Evolutionary conservation across 2,329 filamentous ascomycete genomes (phyloP), one percentile per base, ranked within the genome.

Genomic region (Volutella citrinella): DNA sequence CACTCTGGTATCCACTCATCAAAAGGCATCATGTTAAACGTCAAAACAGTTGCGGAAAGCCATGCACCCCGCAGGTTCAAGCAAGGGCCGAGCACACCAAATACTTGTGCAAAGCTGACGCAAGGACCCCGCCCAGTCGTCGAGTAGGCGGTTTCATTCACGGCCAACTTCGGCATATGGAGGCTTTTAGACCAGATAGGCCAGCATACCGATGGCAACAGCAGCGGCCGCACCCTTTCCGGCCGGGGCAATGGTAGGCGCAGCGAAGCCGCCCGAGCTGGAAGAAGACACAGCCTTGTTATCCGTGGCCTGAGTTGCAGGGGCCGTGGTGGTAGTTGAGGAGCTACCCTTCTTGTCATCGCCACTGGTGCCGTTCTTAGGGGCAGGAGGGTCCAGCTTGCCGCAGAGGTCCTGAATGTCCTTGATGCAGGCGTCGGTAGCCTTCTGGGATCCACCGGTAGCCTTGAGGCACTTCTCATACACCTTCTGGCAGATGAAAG

Each of bases 131-230:
- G n/a, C n/a, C n/a, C n/a, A n/a, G n/a, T n/a, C n/a, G n/a, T n/a
- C n/a, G n/a, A n/a, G n/a, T n/a, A n/a, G n/a, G n/a, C 32, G 42
- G 27, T 43, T 40, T 38, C 40, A 28, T 41, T 42, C 20, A 30
- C 38, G 38, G 31, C 29, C 34, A 36, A 38, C 31, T 36, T 32
- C 30, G 32, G n/a, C n/a, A n/a, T n/a, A n/a, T n/a, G n/a, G n/a
- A n/a, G n/a, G n/a, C n/a, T n/a, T 34, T 46, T 68, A 76, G 51
- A 77, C 54, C 45, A 76, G 55, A 48, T 70, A 72, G 45, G 73
- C 74, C 42, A 78, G 57, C 27, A 77, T 53, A 35, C 72, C 74
- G 27, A 73, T 55, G 38, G 72, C 75, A 24, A 69, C 64, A 20
- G 65, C 69, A 7, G 69, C 70, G 15, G 56, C 60, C 25, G 63